A percentile compares a stretch with the other conserved stretches of the same genome.
Conservation (phyloP, 257 asterid species). For the Capsicum chinense region DNA sequence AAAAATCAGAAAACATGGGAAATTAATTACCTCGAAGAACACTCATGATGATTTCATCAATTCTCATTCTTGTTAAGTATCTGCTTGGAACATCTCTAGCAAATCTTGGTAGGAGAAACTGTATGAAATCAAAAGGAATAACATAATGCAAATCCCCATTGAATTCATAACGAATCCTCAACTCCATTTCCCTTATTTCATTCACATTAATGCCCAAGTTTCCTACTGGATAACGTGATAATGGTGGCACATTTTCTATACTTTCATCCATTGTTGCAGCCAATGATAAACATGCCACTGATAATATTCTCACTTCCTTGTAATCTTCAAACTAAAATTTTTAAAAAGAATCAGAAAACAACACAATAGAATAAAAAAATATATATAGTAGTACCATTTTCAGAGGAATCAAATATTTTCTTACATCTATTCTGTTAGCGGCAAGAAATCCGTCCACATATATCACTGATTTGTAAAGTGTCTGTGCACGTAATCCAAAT, state of each 20-base stretch:
- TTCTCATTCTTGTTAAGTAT: neutral
- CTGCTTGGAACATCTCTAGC: neutral
- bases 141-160: slow-evolving; percentile 60
- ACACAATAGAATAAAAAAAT: neutral
- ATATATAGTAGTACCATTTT: neutral
- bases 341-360: neutral
- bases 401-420: neutral
- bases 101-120: neutral
- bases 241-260: slow-evolving; percentile 35
- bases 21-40: neutral
- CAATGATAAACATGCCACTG: slow-evolving; percentile 62
- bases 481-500: slow-evolving; percentile 53
- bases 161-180: slow-evolving; percentile 50
- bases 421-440: slow-evolving; percentile 53
- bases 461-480: slow-evolving; percentile 55
- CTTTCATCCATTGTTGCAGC: slow-evolving; percentile 73
- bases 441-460: slow-evolving; percentile 66
- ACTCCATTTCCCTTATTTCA: neutral
- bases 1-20: neutral
- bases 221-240: slow-evolving; percentile 44
- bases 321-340: slow-evolving; percentile 36
- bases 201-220: neutral
- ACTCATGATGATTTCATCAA: neutral
- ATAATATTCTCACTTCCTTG: slow-evolving; percentile 54
- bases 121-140: slow-evolving; percentile 58